Evolutionary conservation across 179 eudicot species (phyloP).

Genomic region (Amaranthus tricolor): DNA sequence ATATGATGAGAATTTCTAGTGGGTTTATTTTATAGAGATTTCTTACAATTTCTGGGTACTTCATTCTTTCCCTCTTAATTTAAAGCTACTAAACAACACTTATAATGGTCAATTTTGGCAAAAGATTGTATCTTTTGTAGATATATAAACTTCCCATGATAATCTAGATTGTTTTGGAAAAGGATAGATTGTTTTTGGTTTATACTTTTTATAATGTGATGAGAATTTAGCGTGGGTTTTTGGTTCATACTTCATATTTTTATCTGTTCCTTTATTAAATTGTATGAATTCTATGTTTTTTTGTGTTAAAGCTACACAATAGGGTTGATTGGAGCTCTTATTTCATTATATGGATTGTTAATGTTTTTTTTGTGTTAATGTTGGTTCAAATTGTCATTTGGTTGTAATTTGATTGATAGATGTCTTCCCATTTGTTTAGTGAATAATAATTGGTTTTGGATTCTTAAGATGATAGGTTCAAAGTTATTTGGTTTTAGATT

Average conservation of each 20-base stretch:
- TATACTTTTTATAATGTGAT: not conserved
- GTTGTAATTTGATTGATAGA: not conserved
- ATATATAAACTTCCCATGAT: too few species aligned
- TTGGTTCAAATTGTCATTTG: not conserved
- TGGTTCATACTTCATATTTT: not conserved
- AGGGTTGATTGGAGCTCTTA: not conserved
- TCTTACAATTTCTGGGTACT: constrained; percentile 35
- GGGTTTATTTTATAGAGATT: too few species aligned
- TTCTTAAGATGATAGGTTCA: too few species aligned
- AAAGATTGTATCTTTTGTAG: not conserved
- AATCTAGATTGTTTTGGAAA: not conserved
- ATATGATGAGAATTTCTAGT: not conserved
- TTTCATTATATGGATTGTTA: not conserved
- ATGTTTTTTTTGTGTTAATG: not conserved
- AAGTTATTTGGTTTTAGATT: too few species aligned
- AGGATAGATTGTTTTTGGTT: not conserved
- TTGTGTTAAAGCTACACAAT: not conserved
- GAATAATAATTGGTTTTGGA: too few species aligned
- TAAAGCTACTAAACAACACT: not conserved
- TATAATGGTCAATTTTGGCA: not conserved
- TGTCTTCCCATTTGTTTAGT: not conserved
- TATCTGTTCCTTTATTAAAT: too few species aligned
- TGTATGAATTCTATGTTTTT: not conserved
- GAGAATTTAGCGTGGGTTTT: not conserved
- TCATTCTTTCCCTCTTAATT: not conserved